Conservation (phyloP, 441 rosid genomes). For the Syzygium malaccense region DNA sequence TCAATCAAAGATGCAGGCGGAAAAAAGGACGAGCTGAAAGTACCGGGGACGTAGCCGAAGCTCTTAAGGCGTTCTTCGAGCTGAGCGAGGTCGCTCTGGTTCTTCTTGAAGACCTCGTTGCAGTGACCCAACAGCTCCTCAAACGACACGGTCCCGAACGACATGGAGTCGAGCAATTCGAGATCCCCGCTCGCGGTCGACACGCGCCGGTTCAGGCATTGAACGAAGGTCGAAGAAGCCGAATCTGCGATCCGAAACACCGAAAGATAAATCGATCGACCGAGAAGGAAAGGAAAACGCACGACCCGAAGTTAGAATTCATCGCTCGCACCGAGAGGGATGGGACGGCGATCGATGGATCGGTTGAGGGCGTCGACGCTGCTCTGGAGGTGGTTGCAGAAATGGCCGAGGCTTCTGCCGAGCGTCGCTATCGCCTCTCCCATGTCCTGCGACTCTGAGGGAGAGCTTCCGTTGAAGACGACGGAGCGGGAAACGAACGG, state of each 20-base stretch:
- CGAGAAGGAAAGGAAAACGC: background rate
- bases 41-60: conserved; percentile 38
- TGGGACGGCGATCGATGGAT: conserved; percentile 66
- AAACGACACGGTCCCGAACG: conserved; percentile 49
- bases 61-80: conserved; percentile 32
- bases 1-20: background rate
- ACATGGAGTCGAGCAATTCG: conserved; percentile 44
- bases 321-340: conserved; percentile 45
- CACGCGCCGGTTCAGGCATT: conserved; percentile 59
- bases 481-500: background rate
- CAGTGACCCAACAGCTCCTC: conserved; percentile 81
- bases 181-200: conserved; percentile 31
- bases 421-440: conserved; percentile 41
- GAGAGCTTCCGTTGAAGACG: background rate
- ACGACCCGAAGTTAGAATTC: background rate
- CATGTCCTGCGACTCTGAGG: conserved; percentile 17
- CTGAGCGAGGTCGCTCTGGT: conserved; percentile 25
- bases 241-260: conserved; percentile 33
- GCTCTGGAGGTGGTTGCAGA: conserved; percentile 60
- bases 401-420: conserved; percentile 36
- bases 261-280: background rate
- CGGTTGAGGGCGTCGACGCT: conserved; percentile 65
- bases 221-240: conserved; percentile 71
- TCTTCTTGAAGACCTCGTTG: conserved; percentile 36
- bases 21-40: background rate